Evolutionary conservation across 2,329 filamentous ascomycete species (phyloP), one percentile per base, ranked within the genome.

Genomic region (Malbranchea zuffiana): DNA sequence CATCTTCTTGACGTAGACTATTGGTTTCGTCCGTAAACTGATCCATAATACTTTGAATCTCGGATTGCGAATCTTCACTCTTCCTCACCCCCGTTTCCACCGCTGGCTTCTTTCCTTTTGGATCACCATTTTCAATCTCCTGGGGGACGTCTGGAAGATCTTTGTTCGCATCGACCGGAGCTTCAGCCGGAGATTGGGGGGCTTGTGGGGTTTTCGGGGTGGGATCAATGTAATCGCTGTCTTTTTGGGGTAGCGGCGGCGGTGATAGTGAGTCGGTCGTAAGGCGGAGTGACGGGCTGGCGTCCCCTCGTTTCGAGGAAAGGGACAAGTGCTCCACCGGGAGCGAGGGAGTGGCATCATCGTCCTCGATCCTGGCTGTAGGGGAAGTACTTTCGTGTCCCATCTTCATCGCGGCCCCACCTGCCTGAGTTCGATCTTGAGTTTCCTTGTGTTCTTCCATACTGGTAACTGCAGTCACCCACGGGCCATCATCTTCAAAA

Each of bases 21-120:
- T 77, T 41, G 18, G 75, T 75, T 34, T 75, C 75, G 52, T 83
- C 78, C 48, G 81, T 79, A 50, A 96, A 96, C 60, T 96, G 90
- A 44, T 85, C 84, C 84, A 98, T 96, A 56, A 98, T 96, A 55
- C 74, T 93, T 61, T 95, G 84, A 42, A 98, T 95, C 63, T 98
- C 90, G 4, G 80, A 79, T 41, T 76, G 75, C 1, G 82, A 84
- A 35, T 75, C 76, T 34, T 74, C 73, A 32, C 75, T 71, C 50
- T 77, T 75, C 51, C 78, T 76, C 48, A 69, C 78, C 23, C 66
- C 52, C 35, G 80, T 75, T 44, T 72, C 70, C 5, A 61, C 69
- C 19, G 63, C 64, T 48, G 74, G 69, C 19, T 72, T 73, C 11
- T 40, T 40, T 25, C 16, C 30, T 29, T 35, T 35, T 24, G 31